Evolutionary conservation across 257 asterid genomes (phyloP), one percentile per base, ranked within the genome.

Genomic region (Lithospermum erythrorhizon): DNA sequence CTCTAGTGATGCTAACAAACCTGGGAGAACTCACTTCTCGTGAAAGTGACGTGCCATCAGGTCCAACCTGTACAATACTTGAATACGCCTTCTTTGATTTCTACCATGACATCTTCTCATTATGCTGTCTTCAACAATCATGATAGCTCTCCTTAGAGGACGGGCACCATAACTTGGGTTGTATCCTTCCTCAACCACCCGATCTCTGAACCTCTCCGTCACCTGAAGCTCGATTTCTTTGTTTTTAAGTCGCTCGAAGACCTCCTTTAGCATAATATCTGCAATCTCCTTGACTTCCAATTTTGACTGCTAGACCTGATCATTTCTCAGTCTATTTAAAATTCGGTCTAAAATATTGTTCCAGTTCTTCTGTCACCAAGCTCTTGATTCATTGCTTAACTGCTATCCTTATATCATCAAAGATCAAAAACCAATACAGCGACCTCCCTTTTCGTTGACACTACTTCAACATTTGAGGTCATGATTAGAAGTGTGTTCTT

Each of bases 401-500:
- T 74, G 59, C 78, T 72, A 58, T 78, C 83, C 51, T 78, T 78
- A 64, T 78, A 64, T 78, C 83, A 61, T 78, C 80, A 3, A 0
- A 78, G 73, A 58, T 75, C 80, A 27, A 78, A n/a, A 78, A 45
- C 83, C 83, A 9, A 78, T 74, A 8, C 78, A 68, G 32, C 83
- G 70, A 21, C 77, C 79, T 16, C 79, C 81, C 60, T 65, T 70
- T 63, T 69, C 68, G 14, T 69, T 69, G 27, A 80, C 82, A 14
- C 80, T 78, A 57, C 83, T 78, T 24, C 90, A 8, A 83, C 77
- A 21, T 83, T 86, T 0, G 90, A 81, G 18, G 95, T 83, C 81
- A 85, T 70, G 47, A 82, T 80, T 4, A 85, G 57, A 24, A 85
- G 78, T 0, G 87, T 78, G 64, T 82, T 70, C 71, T 71, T 82